A percentile compares a stretch with the other conserved stretches of the same genome.
Conservation (phyloP, 306 rosid species). For the Quercus parvula region DNA sequence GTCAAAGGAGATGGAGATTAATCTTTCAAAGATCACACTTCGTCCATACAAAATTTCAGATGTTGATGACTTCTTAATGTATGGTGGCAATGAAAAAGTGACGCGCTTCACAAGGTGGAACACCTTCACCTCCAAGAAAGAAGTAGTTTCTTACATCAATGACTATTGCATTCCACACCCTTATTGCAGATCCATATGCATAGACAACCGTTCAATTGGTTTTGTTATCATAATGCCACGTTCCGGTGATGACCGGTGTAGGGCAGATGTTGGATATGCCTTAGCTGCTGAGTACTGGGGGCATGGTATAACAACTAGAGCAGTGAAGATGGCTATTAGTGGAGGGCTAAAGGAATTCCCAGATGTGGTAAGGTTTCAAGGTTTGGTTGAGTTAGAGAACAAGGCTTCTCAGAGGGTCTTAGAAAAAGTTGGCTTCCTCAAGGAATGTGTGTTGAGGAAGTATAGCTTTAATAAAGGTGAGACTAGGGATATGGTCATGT, state of each 20-base stretch:
- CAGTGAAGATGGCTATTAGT: slow-evolving; percentile 20
- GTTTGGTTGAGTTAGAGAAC: slow-evolving; percentile 24
- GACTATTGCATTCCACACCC: slow-evolving; percentile 21
- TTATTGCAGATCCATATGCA: slow-evolving; percentile 32
- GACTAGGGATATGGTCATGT: slow-evolving; percentile 3
- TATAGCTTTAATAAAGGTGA: slow-evolving; percentile 17
- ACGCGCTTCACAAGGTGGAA: slow-evolving; percentile 25
- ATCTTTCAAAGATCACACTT: slow-evolving; percentile 3
- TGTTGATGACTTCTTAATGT: slow-evolving; percentile 21
- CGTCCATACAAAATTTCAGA: slow-evolving; percentile 23
- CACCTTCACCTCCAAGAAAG: slow-evolving; percentile 20
- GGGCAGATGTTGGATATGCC: slow-evolving; percentile 15
- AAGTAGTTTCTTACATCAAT: slow-evolving; percentile 15
- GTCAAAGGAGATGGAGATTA: not conserved
- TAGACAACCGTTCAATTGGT: slow-evolving; percentile 27
- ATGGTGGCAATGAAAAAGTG: slow-evolving; percentile 16
- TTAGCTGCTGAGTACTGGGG: slow-evolving; percentile 24
- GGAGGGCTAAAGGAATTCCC: slow-evolving; percentile 11
- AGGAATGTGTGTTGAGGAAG: slow-evolving; percentile 29
- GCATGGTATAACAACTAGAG: slow-evolving; percentile 20
- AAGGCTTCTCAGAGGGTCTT: slow-evolving; percentile 31
- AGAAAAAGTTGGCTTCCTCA: slow-evolving; percentile 32
- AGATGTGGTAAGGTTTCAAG: slow-evolving; percentile 16
- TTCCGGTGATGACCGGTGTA: slow-evolving; percentile 3
- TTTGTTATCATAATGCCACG: slow-evolving; percentile 9